Evolutionary conservation across 2,329 filamentous ascomycete genomes (phyloP), one percentile per base, ranked within the genome.

Genomic region (Balansia obtecta): DNA sequence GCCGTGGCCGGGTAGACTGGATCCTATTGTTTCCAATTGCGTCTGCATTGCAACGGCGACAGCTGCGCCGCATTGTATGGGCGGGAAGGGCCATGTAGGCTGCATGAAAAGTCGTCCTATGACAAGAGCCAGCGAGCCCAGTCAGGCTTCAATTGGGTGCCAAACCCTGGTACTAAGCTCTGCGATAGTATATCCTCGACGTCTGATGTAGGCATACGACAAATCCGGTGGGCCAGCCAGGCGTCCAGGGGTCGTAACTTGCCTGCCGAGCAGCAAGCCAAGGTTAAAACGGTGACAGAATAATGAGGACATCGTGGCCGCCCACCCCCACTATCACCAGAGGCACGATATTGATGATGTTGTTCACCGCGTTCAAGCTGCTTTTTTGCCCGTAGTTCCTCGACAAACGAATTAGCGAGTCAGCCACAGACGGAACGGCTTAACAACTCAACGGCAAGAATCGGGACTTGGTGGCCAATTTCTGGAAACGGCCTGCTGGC

Each of bases 51-150:
- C 39, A 41, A 34, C 20, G 53, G 56, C 37, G 41, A 44, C 44
- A 46, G 63, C 66, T 71, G 70, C 70, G 69, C 69, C 68, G 68
- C 70, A 61, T 66, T 70, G 65, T 65, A 44, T 59, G 65, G 65
- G 63, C 66, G 66, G 58, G 54, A 58, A 57, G 50, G 54, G 54
- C 55, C 57, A 58, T 56, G 55, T 51, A 45, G 55, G 56, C 57
- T 65, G 64, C 61, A 65, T 63, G 55, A 52, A 52, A 51, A 56
- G 51, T 57, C 48, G 54, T 60, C 64, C 63, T 66, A 63, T 67
- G 57, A 56, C 56, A 62, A 57, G 48, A 49, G 52, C 50, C 45
- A 53, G 33, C 48, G 48, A 50, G 50, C 48, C 47, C 52, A 50
- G 59, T 55, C 55, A 58, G 52, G 57, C 56, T 55, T 52, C 60